Percentiles rank a stretch among this genome's conserved stretches.
These are phyloP conservation scores for Cordyceps cicadae DNA, from an alignment of 2,329 filamentous ascomycete species.

Conservation along the genomic window DNA sequence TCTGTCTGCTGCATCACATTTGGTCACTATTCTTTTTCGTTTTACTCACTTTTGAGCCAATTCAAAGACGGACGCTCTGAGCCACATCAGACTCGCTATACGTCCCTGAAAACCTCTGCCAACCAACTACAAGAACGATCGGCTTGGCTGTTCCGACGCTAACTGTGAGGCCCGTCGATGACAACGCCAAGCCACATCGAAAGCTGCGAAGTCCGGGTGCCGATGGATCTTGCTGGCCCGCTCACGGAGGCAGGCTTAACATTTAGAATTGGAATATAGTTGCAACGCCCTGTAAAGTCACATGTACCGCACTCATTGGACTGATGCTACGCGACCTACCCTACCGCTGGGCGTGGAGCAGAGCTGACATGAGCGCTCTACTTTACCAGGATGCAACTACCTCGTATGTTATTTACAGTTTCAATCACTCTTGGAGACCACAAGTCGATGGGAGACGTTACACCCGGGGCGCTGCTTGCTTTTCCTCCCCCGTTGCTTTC, in stretches of 20 bases:
- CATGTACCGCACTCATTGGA: neutral
- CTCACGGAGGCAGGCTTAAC: neutral
- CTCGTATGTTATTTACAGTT: too few relatives aligned
- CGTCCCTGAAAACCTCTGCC: neutral
- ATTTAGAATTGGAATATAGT: neutral
- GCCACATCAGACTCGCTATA: neutral
- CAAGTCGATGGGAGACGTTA: neutral
- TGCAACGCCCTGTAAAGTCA: neutral
- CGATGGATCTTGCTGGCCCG: neutral
- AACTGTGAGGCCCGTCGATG: neutral
- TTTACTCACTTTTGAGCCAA: neutral
- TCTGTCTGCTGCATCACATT: neutral
- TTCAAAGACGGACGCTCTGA: neutral
- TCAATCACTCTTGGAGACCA: too few relatives aligned
- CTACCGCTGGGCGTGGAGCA: neutral
- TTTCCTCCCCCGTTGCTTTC: too few relatives aligned
- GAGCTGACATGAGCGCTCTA: neutral
- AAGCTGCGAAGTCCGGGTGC: conserved; percentile 7
- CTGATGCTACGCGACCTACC: neutral
- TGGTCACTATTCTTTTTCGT: too few relatives aligned
- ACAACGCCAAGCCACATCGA: conserved; percentile 4
- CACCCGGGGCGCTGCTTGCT: neutral
- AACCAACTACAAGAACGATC: neutral
- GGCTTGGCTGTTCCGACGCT: neutral
- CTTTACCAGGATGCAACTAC: neutral